Percentiles rank a stretch among this genome's conserved stretches.
Conservation (phyloP, 2,329 filamentous ascomycete genomes). For the Diaporthe ampelina region DNA sequence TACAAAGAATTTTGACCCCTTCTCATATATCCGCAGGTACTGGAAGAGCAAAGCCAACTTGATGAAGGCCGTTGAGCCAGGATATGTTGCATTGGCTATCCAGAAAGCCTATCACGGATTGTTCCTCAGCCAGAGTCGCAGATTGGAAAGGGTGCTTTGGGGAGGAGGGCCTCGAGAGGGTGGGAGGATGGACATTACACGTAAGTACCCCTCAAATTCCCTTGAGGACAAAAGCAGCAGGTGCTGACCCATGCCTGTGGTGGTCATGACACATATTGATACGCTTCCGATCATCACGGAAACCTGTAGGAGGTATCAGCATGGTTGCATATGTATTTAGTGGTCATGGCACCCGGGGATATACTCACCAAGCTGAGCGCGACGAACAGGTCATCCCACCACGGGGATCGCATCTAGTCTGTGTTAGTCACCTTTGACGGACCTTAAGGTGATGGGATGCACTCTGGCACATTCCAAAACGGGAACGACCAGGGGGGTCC, state of each 20-base stretch:
- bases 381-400: slow-evolving; percentile 45
- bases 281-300: slow-evolving; percentile 6
- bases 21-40: slow-evolving; percentile 43
- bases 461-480: too few relatives aligned
- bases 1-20: slow-evolving; percentile 39
- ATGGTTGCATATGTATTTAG: background rate
- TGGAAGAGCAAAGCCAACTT: slow-evolving; percentile 44
- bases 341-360: background rate
- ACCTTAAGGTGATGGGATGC: too few relatives aligned
- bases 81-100: slow-evolving; percentile 43
- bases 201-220: slow-evolving; percentile 33
- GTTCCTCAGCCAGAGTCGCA: background rate
- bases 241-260: slow-evolving; percentile 34
- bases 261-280: slow-evolving; percentile 17
- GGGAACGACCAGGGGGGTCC: too few relatives aligned
- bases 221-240: slow-evolving; percentile 10
- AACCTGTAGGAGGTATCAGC: slow-evolving; percentile 3
- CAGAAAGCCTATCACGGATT: slow-evolving; percentile 38
- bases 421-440: too few relatives aligned
- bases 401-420: slow-evolving; percentile 35
- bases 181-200: slow-evolving; percentile 28
- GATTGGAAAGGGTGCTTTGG: background rate
- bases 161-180: background rate
- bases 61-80: slow-evolving; percentile 43
- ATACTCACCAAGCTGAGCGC: slow-evolving; percentile 41